phyloP scores from a whole-genome alignment of 192 early-diverging fungal species.

The Phycomyces blakesleeanus region DNA sequence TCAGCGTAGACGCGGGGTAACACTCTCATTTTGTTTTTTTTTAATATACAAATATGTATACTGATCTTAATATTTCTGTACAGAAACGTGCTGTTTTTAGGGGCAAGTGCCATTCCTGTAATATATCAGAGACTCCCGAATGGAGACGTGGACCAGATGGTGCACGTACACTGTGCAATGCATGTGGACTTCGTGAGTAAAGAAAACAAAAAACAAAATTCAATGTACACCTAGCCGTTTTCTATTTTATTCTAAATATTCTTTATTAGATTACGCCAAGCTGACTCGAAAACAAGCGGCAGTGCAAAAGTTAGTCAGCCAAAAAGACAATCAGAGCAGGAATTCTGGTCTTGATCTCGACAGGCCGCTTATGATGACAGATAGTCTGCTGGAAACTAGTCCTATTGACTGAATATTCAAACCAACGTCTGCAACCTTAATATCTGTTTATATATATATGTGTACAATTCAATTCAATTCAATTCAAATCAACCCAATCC shows the following conservation, averaged over 20 bases:
- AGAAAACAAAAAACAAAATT: too few relatives aligned
- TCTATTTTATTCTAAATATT: not conserved
- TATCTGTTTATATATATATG: too few relatives aligned
- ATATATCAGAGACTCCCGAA: slow-evolving; percentile 84
- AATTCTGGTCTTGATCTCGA: too few relatives aligned
- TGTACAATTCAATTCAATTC: too few relatives aligned
- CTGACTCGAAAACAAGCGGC: slow-evolving; percentile 6
- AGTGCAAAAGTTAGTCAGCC: not conserved
- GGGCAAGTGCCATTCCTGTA: slow-evolving; percentile 50
- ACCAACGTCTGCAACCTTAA: too few relatives aligned
- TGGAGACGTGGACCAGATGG: slow-evolving; percentile 92
- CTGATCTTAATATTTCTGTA: not conserved
- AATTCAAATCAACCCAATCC: too few relatives aligned
- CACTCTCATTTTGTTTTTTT: not conserved
- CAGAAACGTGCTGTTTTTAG: slow-evolving; percentile 14
- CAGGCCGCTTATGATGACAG: too few relatives aligned
- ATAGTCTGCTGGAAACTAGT: too few relatives aligned
- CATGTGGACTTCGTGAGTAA: slow-evolving; percentile 84
- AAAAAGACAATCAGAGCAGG: not conserved
- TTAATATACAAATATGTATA: too few relatives aligned
- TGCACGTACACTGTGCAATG: slow-evolving; percentile 90
- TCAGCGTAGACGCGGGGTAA: slow-evolving; percentile 1
- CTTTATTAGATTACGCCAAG: slow-evolving; percentile 18
- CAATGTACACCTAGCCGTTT: too few relatives aligned
- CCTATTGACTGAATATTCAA: too few relatives aligned